Evolutionary conservation across 495 filamentous ascomycete genomes (phyloP).

Genomic region (Neurospora cerealis): DNA sequence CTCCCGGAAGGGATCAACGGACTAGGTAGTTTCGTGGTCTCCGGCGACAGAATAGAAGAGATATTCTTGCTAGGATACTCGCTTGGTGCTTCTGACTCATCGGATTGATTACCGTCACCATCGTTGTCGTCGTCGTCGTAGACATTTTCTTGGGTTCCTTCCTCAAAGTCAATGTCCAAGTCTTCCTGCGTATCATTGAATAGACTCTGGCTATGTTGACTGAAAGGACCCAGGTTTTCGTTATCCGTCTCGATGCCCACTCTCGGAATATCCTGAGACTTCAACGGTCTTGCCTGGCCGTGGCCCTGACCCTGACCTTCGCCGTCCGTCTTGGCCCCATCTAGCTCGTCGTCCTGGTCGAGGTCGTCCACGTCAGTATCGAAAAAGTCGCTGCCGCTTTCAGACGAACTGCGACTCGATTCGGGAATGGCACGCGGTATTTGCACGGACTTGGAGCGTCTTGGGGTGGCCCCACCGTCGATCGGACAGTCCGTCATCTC

Average conservation of each 20-base stretch:
- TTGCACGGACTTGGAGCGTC: neutral
- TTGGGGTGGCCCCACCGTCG: neutral
- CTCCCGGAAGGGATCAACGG: neutral
- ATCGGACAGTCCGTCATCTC: constrained; percentile 1
- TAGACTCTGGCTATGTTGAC: neutral
- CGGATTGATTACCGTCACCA: constrained; percentile 1
- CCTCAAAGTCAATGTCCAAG: neutral
- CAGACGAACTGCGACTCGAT: neutral
- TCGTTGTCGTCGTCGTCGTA: constrained; percentile 4
- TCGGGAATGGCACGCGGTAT: neutral
- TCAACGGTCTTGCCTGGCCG: neutral
- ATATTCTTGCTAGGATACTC: constrained; percentile 19
- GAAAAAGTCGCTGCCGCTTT: neutral
- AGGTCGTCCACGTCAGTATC: constrained; percentile 1
- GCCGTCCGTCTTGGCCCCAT: constrained; percentile 23
- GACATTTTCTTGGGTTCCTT: neutral
- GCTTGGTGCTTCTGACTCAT: constrained; percentile 16
- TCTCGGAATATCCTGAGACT: constrained; percentile 35
- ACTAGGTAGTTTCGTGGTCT: neutral
- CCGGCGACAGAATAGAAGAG: neutral
- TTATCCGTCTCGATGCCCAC: constrained; percentile 24
- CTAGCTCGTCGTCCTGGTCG: constrained; percentile 25
- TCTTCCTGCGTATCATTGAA: constrained; percentile 8
- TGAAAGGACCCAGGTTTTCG: neutral
- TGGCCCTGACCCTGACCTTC: constrained; percentile 2